Conservation (phyloP, 306 rosid genomes). For the Alnus glutinosa region DNA sequence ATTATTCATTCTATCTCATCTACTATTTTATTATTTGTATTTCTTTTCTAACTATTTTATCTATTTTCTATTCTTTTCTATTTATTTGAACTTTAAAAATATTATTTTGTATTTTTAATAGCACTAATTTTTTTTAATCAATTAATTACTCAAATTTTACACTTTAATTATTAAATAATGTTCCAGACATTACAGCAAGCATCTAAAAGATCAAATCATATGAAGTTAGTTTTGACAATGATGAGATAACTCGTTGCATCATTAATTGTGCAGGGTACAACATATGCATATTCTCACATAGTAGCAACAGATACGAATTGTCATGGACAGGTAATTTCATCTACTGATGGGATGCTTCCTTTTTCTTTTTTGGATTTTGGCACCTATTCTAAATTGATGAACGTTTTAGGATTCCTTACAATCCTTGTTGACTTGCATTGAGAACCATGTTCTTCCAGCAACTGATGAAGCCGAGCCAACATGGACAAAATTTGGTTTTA, state of each 20-base stretch:
- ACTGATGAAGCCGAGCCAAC: slow-evolving; percentile 62
- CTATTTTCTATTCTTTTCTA: too few species aligned
- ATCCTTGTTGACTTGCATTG: slow-evolving; percentile 63
- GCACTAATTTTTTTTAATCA: too few species aligned
- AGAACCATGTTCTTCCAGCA: slow-evolving; percentile 69
- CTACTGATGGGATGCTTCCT: neutral
- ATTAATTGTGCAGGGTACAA: neutral
- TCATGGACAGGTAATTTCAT: slow-evolving; percentile 75
- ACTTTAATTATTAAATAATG: too few species aligned
- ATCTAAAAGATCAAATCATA: neutral
- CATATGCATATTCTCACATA: neutral
- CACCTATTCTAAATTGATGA: neutral
- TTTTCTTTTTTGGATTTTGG: too few species aligned
- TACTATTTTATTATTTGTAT: too few species aligned
- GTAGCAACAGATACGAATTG: slow-evolving; percentile 71
- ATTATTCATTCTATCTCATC: too few species aligned
- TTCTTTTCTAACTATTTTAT: too few species aligned
- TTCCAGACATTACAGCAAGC: neutral
- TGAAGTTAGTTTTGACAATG: neutral
- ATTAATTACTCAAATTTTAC: too few species aligned
- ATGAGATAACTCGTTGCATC: neutral
- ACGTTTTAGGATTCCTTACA: slow-evolving; percentile 68
- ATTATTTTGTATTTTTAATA: too few species aligned
- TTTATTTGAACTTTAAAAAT: too few species aligned
- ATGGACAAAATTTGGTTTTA: slow-evolving; percentile 72